A percentile compares a stretch with the other conserved stretches of the same genome.
Evolutionary conservation across 2,329 filamentous ascomycete species (phyloP).

Genomic region (Sporothrix luriei): DNA sequence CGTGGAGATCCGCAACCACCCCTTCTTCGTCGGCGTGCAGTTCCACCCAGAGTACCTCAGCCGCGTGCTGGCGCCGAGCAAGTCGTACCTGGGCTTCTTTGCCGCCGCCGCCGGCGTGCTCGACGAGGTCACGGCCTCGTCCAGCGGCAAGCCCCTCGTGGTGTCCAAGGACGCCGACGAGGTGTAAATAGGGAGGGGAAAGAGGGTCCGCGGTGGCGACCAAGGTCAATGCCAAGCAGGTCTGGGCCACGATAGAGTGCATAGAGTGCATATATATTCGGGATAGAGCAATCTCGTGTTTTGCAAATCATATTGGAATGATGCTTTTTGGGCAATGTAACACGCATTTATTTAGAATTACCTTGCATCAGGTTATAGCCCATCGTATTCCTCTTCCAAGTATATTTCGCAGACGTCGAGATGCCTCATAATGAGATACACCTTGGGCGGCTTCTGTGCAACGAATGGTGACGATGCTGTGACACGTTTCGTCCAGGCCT

Average conservation of each 20-base stretch:
- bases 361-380: no score
- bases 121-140: constrained; percentile 46
- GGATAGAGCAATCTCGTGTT: constrained; percentile 18
- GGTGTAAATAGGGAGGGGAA: not conserved
- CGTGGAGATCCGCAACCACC: constrained; percentile 74
- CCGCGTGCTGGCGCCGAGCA: constrained; percentile 71
- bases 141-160: constrained; percentile 31
- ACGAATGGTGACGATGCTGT: not conserved
- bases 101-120: constrained; percentile 74
- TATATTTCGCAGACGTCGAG: no score
- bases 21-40: constrained; percentile 75
- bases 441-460: no score
- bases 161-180: constrained; percentile 1
- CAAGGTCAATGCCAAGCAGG: no score
- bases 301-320: no score
- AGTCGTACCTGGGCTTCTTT: constrained; percentile 81
- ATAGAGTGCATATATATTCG: not conserved
- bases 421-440: no score
- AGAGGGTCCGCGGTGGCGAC: not conserved
- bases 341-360: no score
- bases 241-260: not conserved
- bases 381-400: no score
- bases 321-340: no score
- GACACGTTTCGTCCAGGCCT: not conserved
- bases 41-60: constrained; percentile 86